A percentile compares a stretch with the other conserved stretches of the same genome.
Evolutionary conservation across 2,329 filamentous ascomycete species (phyloP).

Genomic region (Colletotrichum graminicola): DNA sequence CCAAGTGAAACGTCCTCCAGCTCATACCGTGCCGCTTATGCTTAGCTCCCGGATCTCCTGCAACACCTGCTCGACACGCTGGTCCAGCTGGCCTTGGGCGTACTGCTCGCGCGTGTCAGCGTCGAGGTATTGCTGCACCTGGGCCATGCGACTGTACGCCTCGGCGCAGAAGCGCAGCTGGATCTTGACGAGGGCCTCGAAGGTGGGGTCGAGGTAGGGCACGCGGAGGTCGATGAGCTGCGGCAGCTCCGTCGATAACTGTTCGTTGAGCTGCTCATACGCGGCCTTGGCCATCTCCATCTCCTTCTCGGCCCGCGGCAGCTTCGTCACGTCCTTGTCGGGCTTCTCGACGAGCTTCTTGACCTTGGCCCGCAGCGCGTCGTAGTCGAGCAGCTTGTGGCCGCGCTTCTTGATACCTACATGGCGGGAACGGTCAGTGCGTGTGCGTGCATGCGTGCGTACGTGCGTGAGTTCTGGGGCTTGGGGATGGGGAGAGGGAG

Average conservation of each 20-base stretch:
- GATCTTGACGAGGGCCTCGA: conserved; percentile 98
- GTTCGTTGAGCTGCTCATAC: conserved; percentile 98
- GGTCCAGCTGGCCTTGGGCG: conserved; percentile 91
- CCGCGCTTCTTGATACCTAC: conserved; percentile 95
- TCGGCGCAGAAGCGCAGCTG: conserved; percentile 98
- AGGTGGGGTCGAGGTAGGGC: conserved; percentile 95
- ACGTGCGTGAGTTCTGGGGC: neutral
- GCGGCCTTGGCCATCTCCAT: conserved; percentile 92
- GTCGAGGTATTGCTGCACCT: conserved; percentile 98
- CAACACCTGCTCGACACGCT: conserved; percentile 91
- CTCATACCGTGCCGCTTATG: conserved; percentile 79
- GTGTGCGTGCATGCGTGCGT: neutral
- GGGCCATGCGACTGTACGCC: conserved; percentile 97
- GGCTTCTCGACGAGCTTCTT: conserved; percentile 98
- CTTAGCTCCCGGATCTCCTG: conserved; percentile 97
- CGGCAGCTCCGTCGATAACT: conserved; percentile 90
- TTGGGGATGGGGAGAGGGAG: neutral
- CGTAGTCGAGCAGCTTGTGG: conserved; percentile 98
- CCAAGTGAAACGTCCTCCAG: too few relatives aligned
- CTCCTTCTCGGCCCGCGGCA: conserved; percentile 96
- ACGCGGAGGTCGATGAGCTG: conserved; percentile 97
- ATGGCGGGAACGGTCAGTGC: neutral
- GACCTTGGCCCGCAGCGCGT: conserved; percentile 93
- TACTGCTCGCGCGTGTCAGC: conserved; percentile 97
- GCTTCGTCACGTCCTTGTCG: conserved; percentile 97